phyloP scores from a whole-genome alignment of 2,329 filamentous ascomycete genomes.

The Thielaviopsis musarum region DNA sequence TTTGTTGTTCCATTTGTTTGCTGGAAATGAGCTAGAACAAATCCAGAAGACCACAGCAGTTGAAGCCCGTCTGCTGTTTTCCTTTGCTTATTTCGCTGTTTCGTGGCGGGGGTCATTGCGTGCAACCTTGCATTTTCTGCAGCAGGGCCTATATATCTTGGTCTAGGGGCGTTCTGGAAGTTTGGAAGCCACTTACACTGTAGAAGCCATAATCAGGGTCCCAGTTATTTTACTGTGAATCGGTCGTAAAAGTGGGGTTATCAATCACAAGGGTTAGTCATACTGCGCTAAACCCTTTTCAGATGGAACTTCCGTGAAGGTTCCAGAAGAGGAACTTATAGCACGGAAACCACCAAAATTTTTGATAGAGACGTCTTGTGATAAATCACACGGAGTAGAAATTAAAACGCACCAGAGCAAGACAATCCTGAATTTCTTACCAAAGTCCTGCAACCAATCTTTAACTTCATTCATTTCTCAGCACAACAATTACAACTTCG shows the following conservation, averaged over 20 bases:
- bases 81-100: background rate
- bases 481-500: background rate
- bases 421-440: background rate
- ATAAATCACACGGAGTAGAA: background rate
- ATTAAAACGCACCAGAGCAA: background rate
- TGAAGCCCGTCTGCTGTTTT: background rate
- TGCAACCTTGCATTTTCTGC: background rate
- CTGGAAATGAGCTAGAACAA: background rate
- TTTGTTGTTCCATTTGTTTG: background rate
- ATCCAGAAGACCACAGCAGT: background rate
- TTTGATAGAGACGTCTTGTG: background rate
- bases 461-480: background rate
- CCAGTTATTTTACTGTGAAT: background rate
- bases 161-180: background rate
- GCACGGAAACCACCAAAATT: background rate
- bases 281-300: background rate
- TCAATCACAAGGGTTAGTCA: slow-evolving; percentile 1
- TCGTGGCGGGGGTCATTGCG: background rate
- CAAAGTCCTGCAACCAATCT: background rate
- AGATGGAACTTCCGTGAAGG: slow-evolving; percentile 10
- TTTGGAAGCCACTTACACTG: background rate
- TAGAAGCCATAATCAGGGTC: background rate
- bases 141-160: background rate
- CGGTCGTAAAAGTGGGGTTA: background rate
- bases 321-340: slow-evolving; percentile 10